Conservation (phyloP, 345 rosid species). For the Garcia nutans region DNA sequence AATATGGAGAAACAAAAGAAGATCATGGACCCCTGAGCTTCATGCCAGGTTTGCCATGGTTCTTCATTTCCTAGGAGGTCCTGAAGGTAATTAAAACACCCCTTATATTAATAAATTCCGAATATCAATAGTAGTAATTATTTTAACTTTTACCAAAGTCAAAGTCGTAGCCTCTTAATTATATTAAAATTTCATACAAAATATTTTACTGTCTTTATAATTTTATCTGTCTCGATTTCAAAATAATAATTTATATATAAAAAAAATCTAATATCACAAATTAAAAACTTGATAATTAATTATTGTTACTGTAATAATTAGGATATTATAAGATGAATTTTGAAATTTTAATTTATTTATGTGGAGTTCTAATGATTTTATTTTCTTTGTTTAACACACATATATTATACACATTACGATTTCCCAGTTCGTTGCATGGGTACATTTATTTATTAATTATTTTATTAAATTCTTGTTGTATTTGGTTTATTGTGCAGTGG, state of each 20-base stretch:
- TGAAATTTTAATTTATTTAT: not conserved
- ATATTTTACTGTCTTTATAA: too few species aligned
- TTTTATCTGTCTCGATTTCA: too few species aligned
- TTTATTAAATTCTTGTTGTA: not conserved
- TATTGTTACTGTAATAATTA: not conserved
- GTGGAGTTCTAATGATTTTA: not conserved
- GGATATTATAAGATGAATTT: not conserved
- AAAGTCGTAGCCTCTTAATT: too few species aligned
- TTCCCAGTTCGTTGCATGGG: not conserved
- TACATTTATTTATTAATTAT: not conserved
- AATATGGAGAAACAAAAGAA: constrained; percentile 8
- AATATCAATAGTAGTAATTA: too few species aligned
- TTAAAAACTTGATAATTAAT: too few species aligned
- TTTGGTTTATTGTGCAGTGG: constrained; percentile 21
- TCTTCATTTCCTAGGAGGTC: constrained; percentile 30
- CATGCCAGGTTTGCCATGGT: constrained; percentile 29
- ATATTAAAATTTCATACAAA: too few species aligned
- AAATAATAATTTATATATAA: too few species aligned
- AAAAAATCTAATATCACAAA: too few species aligned
- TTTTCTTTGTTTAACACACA: too few species aligned
- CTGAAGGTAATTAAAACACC: constrained; percentile 18
- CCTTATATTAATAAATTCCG: too few species aligned
- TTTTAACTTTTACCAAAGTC: too few species aligned
- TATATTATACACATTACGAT: too few species aligned
- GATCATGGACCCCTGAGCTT: constrained; percentile 33